Evolutionary conservation across 2,329 filamentous ascomycete genomes (phyloP), one percentile per base, ranked within the genome.

Genomic region (Fusarium sp.): DNA sequence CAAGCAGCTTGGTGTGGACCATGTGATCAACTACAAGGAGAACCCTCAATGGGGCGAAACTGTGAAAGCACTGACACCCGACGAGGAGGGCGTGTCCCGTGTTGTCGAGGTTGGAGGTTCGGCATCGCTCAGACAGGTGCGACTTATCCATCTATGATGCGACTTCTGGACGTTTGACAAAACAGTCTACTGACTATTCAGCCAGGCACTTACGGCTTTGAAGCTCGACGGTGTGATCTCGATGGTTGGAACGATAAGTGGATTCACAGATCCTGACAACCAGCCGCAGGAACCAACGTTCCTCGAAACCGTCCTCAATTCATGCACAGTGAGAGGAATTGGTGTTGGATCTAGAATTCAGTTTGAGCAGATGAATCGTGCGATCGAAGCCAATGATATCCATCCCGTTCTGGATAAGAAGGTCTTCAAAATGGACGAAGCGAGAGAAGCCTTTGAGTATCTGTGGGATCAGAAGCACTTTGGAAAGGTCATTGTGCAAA

Each of bases 361-460:
- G 31, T 50, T 50, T 23, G 47, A 50, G 47, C n/a, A 27, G 10
- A 50, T 50, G 47, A 50, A 50, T n/a, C 47, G 31, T 50, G 47
- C 47, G 13, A 50, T 50, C 0, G 47, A 50, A 31, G 16, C 23
- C 2, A 37, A 37, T 50, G 47, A 50, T 8, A 6, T 50, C 15
- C 47, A 50, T 15, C 47, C 47, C 4, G 8, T 50, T 7, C 3
- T 50, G 2, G 47, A 50, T 11, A 18, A 31, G 4, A 28, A 30
- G n/a, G 23, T 50, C 47, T 50, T 50, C 7, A 18, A 23, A 5
- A 1, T 50, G 31, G 47, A 50, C 12, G 47, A 50, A 2, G 31
- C 47, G 2, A 28, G 47, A 2, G n/a, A 50, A 16, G 47, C 47
- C 47, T 50, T 34, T 37, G n/a, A 50, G 31, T 37, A 50, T 50